Evolutionary conservation across 108 stramenopile species (phyloP).

Genomic region (Nannochloropsis oceanica): DNA sequence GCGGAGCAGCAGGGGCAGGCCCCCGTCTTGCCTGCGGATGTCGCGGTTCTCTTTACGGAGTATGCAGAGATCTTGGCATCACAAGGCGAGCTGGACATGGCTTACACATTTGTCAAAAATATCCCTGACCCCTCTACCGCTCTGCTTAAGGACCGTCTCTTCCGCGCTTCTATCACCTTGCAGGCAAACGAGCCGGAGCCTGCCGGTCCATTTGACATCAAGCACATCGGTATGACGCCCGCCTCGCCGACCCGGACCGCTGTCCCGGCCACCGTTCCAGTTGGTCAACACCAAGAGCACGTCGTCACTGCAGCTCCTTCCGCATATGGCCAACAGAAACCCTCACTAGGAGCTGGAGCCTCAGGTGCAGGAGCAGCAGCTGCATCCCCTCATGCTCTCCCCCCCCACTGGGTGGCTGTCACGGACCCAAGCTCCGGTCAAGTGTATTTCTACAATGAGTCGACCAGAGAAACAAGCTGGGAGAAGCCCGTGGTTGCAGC

Average conservation of each 20-base stretch:
- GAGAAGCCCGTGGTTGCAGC: not conserved
- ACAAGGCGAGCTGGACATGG: constrained; percentile 68
- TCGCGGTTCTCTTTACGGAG: constrained; percentile 50
- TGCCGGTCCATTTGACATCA: not conserved
- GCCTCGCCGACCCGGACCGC: not conserved
- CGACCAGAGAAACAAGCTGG: not conserved
- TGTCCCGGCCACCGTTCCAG: not conserved
- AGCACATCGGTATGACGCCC: not conserved
- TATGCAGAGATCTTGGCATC: constrained; percentile 73
- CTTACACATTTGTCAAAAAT: constrained; percentile 44
- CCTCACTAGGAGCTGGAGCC: not conserved
- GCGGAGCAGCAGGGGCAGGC: not conserved
- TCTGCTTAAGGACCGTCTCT: not conserved
- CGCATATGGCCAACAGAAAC: not conserved
- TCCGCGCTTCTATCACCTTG: not conserved
- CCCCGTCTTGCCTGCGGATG: constrained; percentile 44
- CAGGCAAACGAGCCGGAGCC: not conserved
- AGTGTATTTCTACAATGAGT: not conserved
- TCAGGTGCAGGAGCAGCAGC: not conserved
- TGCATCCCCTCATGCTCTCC: not conserved
- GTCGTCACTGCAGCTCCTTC: not conserved
- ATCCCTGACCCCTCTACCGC: not conserved
- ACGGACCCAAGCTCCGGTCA: not conserved
- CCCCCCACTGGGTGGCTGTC: not conserved
- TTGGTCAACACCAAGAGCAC: not conserved